Evolutionary conservation across 768 basidiomycete genomes (phyloP).

Genomic region (Pleurotus giganteus): DNA sequence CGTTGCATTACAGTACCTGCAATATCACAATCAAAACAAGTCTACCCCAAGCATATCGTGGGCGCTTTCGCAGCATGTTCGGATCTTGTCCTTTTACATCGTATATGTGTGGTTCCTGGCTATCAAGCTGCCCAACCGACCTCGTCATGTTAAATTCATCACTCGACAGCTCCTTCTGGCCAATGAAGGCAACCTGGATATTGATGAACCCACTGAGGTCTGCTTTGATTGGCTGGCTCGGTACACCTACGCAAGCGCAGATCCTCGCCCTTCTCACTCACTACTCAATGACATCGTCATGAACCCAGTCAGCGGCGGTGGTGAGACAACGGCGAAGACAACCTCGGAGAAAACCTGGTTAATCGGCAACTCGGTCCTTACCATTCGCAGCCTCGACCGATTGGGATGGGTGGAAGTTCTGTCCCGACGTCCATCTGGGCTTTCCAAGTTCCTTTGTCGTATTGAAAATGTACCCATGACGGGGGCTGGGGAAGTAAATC

Average conservation of each 20-base stretch:
- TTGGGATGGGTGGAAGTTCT: slow-evolving; percentile 89
- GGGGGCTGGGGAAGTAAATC: slow-evolving; percentile 79
- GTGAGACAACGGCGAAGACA: slow-evolving; percentile 36
- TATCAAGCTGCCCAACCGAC: slow-evolving; percentile 77
- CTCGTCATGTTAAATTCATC: slow-evolving; percentile 81
- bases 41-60: slow-evolving; percentile 65
- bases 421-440: slow-evolving; percentile 85
- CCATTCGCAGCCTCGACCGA: slow-evolving; percentile 68
- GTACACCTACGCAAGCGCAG: slow-evolving; percentile 92
- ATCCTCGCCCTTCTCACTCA: slow-evolving; percentile 83
- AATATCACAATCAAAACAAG: slow-evolving; percentile 75
- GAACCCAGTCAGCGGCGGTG: slow-evolving; percentile 40
- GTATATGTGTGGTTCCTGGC: slow-evolving; percentile 96
- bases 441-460: slow-evolving; percentile 79
- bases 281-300: slow-evolving; percentile 78
- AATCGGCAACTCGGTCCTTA: slow-evolving; percentile 79
- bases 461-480: slow-evolving; percentile 89
- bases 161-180: slow-evolving; percentile 83
- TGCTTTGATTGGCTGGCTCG: slow-evolving; percentile 97
- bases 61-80: slow-evolving; percentile 89
- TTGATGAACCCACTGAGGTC: slow-evolving; percentile 92
- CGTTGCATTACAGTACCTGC: slow-evolving; percentile 90
- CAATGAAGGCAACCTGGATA: slow-evolving; percentile 66
- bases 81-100: slow-evolving; percentile 83
- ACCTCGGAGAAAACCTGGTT: slow-evolving; percentile 86